A percentile compares a stretch with the other conserved stretches of the same genome.
Conservation (phyloP, 106 monocot species). For the Allium fistulosum region DNA sequence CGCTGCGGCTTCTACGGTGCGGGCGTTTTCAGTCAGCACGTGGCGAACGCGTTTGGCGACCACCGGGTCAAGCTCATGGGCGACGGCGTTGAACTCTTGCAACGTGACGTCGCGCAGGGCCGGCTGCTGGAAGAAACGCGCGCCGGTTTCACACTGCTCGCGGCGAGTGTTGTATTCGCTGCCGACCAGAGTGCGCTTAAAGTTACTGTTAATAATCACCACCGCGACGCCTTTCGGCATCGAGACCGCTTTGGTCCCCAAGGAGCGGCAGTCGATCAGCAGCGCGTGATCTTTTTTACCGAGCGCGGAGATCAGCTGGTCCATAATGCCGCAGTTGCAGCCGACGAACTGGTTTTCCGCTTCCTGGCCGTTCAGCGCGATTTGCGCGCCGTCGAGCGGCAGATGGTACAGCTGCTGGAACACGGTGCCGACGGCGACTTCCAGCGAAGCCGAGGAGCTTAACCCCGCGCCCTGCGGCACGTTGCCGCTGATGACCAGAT, state of each 20-base stretch:
- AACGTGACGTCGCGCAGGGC: not conserved
- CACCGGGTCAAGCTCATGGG: not conserved
- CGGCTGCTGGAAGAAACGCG: not conserved
- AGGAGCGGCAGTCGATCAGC: not conserved
- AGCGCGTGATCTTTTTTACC: not conserved
- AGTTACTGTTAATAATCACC: not conserved
- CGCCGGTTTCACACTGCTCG: not conserved
- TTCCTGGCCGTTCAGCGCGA: not conserved
- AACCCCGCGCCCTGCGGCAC: not conserved
- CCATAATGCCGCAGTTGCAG: not conserved
- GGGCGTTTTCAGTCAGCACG: not conserved
- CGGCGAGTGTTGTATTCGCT: not conserved
- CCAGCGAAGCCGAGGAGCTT: not conserved
- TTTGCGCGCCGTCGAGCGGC: not conserved
- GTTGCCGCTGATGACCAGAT: not conserved
- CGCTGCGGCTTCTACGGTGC: not conserved
- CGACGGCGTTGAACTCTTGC: not conserved
- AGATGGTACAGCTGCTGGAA: not conserved
- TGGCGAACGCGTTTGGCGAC: not conserved
- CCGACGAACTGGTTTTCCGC: not conserved
- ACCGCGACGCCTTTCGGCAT: not conserved
- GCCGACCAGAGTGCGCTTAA: not conserved
- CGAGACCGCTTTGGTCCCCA: not conserved
- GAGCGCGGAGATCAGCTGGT: not conserved
- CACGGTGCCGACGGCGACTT: not conserved